A percentile compares a stretch with the other conserved stretches of the same genome.
Conservation (phyloP, 192 early-diverging fungal species). For the Mortierella claussenii region DNA sequence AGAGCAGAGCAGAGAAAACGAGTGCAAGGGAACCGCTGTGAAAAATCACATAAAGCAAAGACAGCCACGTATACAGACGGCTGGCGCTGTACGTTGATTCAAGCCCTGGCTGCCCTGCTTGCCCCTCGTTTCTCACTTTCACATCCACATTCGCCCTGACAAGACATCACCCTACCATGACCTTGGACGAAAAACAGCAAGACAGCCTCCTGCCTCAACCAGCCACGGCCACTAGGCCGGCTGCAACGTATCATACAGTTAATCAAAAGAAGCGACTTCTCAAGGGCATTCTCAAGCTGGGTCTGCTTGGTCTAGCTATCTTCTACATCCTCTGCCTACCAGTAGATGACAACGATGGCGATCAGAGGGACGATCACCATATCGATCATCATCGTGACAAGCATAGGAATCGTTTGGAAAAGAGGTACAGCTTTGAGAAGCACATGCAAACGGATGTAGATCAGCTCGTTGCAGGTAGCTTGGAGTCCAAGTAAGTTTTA, state of each 20-base stretch:
- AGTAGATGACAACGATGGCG: not conserved
- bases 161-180: not conserved
- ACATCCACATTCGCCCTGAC: not conserved
- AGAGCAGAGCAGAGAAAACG: not conserved
- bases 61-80: not conserved
- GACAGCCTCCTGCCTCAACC: slow-evolving; percentile 6
- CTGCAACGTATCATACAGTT: too few relatives aligned
- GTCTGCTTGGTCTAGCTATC: not conserved
- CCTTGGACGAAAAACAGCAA: slow-evolving; percentile 10
- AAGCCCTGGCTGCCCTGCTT: too few relatives aligned
- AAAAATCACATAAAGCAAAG: not conserved
- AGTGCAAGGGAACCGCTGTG: not conserved
- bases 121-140: too few relatives aligned
- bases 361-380: not conserved
- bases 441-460: slow-evolving; percentile 30
- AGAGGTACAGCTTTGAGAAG: slow-evolving; percentile 13
- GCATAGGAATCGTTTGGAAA: not conserved
- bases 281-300: slow-evolving; percentile 7
- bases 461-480: slow-evolving; percentile 19
- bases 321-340: slow-evolving; percentile 1
- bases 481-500: slow-evolving; percentile 30
- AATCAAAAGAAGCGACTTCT: not conserved
- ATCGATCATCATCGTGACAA: not conserved
- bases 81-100: too few relatives aligned
- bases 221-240: not conserved